Conservation (phyloP, 768 basidiomycete species). For the Lactifluus pinguis region DNA sequence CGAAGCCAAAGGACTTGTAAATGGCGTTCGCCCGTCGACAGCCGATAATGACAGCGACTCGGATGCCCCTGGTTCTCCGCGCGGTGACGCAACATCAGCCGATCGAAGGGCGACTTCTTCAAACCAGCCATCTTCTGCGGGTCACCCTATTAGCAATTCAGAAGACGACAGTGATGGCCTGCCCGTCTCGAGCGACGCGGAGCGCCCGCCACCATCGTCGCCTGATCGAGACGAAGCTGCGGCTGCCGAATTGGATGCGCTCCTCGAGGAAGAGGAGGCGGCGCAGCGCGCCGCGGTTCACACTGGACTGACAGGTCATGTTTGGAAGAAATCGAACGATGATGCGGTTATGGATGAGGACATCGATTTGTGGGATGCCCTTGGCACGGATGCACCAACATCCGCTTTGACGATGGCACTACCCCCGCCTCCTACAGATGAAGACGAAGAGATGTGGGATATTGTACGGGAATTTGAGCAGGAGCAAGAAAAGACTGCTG, state of each 20-base stretch:
- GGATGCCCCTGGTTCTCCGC: constrained; percentile 36
- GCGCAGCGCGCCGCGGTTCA: constrained; percentile 3
- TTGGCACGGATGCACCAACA: constrained; percentile 15
- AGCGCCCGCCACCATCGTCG: constrained; percentile 14
- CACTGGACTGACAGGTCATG: neutral
- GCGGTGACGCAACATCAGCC: constrained; percentile 32
- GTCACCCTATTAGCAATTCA: constrained; percentile 1
- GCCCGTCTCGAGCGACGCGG: neutral
- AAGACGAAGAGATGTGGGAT: constrained; percentile 69
- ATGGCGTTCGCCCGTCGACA: constrained; percentile 24
- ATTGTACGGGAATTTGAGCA: constrained; percentile 49
- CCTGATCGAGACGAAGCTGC: constrained; percentile 7
- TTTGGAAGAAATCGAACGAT: constrained; percentile 4
- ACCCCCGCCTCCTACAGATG: constrained; percentile 22
- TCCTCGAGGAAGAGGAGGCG: constrained; percentile 19
- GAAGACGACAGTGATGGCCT: constrained; percentile 7
- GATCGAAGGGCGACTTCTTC: constrained; percentile 4
- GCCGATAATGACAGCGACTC: constrained; percentile 35
- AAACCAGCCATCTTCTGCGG: constrained; percentile 5
- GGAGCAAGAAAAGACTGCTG: constrained; percentile 6
- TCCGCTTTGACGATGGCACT: constrained; percentile 1
- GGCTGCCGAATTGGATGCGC: constrained; percentile 8
- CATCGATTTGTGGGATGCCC: constrained; percentile 32
- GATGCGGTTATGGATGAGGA: constrained; percentile 24
- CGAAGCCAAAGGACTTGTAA: constrained; percentile 42